phyloP scores from a whole-genome alignment of 371 early-diverging fungal genomes.

The Mucor lusitanicus region DNA sequence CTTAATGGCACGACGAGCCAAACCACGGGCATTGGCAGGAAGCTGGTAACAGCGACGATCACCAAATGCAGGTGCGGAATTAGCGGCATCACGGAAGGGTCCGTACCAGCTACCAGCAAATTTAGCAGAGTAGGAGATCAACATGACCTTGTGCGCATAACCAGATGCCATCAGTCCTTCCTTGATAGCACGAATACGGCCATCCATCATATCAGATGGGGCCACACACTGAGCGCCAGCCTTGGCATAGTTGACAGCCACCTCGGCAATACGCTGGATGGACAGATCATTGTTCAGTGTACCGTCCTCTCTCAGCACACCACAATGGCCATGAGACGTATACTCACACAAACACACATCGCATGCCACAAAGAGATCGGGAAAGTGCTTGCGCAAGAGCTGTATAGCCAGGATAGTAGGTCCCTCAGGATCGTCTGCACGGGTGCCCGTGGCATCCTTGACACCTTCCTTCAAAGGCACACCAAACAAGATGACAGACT shows the following conservation, averaged over 20 bases:
- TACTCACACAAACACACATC: slow-evolving; percentile 98
- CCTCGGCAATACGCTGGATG: slow-evolving; percentile 82
- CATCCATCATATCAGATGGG: slow-evolving; percentile 99
- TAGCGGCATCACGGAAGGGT: slow-evolving; percentile 96
- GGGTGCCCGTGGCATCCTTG: slow-evolving; percentile 79
- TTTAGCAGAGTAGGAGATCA: slow-evolving; percentile 96
- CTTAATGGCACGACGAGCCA: slow-evolving; percentile 85
- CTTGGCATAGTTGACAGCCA: slow-evolving; percentile 85
- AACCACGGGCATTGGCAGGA: slow-evolving; percentile 85
- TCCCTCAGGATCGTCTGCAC: slow-evolving; percentile 85
- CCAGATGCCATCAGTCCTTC: slow-evolving; percentile 72
- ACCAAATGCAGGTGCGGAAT: slow-evolving; percentile 89
- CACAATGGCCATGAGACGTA: slow-evolving; percentile 96
- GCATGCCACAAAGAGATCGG: slow-evolving; percentile 84
- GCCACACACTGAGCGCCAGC: slow-evolving; percentile 90
- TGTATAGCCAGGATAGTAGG: slow-evolving; percentile 87
- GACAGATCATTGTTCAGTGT: slow-evolving; percentile 80
- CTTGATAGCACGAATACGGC: slow-evolving; percentile 93
- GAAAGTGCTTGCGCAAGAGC: slow-evolving; percentile 77
- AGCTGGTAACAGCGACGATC: slow-evolving; percentile 95
- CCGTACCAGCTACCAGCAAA: slow-evolving; percentile 95
- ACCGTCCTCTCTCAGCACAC: slow-evolving; percentile 80
- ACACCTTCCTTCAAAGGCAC: slow-evolving; percentile 78
- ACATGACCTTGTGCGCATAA: slow-evolving; percentile 73
- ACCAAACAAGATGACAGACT: slow-evolving; percentile 90